Percentiles rank a stretch among this genome's conserved stretches.
Evolutionary conservation across 108 stramenopile genomes (phyloP).

Genomic region (Skeletonema tropicum): DNA sequence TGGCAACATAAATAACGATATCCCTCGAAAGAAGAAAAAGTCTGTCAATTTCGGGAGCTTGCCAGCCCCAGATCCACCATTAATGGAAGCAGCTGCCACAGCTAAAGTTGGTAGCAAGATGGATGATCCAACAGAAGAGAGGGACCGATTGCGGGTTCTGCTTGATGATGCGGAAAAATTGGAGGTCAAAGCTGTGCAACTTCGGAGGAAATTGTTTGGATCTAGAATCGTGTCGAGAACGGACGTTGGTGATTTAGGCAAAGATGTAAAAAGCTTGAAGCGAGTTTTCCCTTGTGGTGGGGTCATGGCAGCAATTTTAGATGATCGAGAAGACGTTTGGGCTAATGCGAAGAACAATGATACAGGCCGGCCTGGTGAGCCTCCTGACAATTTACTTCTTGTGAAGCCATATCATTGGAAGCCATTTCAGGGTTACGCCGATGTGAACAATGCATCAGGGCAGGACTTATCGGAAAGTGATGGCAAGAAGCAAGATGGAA

Average conservation of each 20-base stretch:
- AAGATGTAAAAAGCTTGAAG: slow-evolving; percentile 82
- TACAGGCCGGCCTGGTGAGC: slow-evolving; percentile 73
- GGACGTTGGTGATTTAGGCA: slow-evolving; percentile 86
- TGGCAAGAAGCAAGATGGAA: slow-evolving; percentile 14
- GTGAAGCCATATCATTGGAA: slow-evolving; percentile 86
- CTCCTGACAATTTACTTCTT: slow-evolving; percentile 80
- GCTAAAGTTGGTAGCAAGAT: slow-evolving; percentile 25
- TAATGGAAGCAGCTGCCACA: slow-evolving; percentile 1
- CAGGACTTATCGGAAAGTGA: slow-evolving; percentile 59
- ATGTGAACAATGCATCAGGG: slow-evolving; percentile 88
- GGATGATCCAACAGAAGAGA: slow-evolving; percentile 42
- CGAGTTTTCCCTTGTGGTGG: slow-evolving; percentile 89
- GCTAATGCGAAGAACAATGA: slow-evolving; percentile 79
- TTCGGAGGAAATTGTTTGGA: slow-evolving; percentile 80
- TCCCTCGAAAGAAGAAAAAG: slow-evolving; percentile 25
- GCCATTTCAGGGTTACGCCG: slow-evolving; percentile 79
- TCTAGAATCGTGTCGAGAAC: slow-evolving; percentile 86
- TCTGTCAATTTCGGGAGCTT: slow-evolving; percentile 14
- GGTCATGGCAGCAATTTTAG: slow-evolving; percentile 82
- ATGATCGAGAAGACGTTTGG: slow-evolving; percentile 93
- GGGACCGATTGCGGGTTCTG: slow-evolving; percentile 53
- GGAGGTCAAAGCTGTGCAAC: slow-evolving; percentile 63
- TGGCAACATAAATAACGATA: neutral
- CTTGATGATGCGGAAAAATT: slow-evolving; percentile 61
- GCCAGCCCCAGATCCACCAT: slow-evolving; percentile 5